Evolutionary conservation across 2,329 filamentous ascomycete species (phyloP).

Genomic region (Elsinoe perseae): DNA sequence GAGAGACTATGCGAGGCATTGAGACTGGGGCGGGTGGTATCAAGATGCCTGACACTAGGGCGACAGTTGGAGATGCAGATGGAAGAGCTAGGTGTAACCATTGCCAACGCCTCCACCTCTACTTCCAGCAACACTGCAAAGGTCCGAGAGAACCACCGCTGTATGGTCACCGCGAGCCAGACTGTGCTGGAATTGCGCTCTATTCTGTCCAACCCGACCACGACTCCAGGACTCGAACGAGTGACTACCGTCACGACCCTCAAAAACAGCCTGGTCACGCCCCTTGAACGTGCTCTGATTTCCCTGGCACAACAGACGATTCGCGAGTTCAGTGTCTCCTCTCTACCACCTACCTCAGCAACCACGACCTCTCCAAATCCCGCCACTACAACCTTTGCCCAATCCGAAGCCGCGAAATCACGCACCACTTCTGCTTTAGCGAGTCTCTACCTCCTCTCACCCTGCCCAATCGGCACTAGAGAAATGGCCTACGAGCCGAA

Average conservation of each 20-base stretch:
- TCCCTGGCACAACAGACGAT: conserved; percentile 69
- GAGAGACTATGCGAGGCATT: conserved; percentile 74
- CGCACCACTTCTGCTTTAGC: conserved; percentile 65
- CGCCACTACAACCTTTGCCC: conserved; percentile 40
- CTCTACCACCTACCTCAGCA: conserved; percentile 34
- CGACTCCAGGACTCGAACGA: conserved; percentile 59
- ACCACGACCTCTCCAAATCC: conserved; percentile 19
- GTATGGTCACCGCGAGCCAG: conserved; percentile 73
- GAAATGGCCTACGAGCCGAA: conserved; percentile 55
- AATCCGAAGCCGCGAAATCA: conserved; percentile 66
- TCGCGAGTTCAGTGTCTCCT: conserved; percentile 72
- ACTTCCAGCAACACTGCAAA: conserved; percentile 30
- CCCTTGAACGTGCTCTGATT: conserved; percentile 66
- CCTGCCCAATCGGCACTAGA: conserved; percentile 41
- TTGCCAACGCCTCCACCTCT: conserved; percentile 21
- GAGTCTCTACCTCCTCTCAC: conserved; percentile 74
- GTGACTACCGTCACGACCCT: conserved; percentile 66
- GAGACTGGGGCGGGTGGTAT: conserved; percentile 66
- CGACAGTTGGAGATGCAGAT: conserved; percentile 83
- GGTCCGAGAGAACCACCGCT: conserved; percentile 61
- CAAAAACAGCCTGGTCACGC: conserved; percentile 59
- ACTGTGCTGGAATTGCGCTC: conserved; percentile 70
- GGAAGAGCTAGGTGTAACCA: conserved; percentile 53
- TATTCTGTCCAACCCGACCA: conserved; percentile 52
- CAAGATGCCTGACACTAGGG: conserved; percentile 70